A percentile compares a stretch with the other conserved stretches of the same genome.
Conservation (phyloP, 2,329 filamentous ascomycete species). For the Aspergillus latus region DNA sequence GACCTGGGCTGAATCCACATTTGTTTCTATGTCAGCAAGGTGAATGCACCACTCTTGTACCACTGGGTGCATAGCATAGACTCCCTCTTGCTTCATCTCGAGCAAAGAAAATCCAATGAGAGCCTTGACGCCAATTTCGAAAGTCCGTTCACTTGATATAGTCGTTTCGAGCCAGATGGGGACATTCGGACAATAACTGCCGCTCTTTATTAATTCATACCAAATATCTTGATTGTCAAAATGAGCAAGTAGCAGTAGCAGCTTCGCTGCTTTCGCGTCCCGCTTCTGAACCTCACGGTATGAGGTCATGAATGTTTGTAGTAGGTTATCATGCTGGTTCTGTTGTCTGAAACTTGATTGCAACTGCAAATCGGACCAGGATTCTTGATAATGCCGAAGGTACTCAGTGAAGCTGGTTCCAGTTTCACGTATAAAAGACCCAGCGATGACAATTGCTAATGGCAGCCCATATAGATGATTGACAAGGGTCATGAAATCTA, state of each 20-base stretch:
- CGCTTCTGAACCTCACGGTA: conserved; percentile 2
- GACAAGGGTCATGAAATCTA: background rate
- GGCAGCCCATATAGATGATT: conserved; percentile 4
- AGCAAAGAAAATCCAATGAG: too few relatives aligned
- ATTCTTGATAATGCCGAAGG: background rate
- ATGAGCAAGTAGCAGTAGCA: conserved; percentile 4
- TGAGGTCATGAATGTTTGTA: conserved; percentile 1
- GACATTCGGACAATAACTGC: background rate
- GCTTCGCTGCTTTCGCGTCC: background rate
- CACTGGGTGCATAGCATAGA: too few relatives aligned
- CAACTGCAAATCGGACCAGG: conserved; percentile 4
- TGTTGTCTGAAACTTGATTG: background rate
- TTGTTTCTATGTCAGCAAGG: too few relatives aligned
- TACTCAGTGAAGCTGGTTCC: conserved; percentile 3
- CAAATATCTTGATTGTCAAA: conserved; percentile 10
- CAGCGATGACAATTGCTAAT: conserved; percentile 6
- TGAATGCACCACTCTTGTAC: too few relatives aligned
- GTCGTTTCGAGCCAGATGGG: too few relatives aligned
- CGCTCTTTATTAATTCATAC: background rate
- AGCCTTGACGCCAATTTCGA: too few relatives aligned
- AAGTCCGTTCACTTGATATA: too few relatives aligned
- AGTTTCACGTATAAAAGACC: conserved; percentile 1
- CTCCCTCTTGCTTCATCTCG: too few relatives aligned
- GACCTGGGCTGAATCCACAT: too few relatives aligned
- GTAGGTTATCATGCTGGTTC: conserved; percentile 7